Evolutionary conservation across 2,329 filamentous ascomycete genomes (phyloP), one percentile per base, ranked within the genome.

Genomic region (Aspergillus sp.): DNA sequence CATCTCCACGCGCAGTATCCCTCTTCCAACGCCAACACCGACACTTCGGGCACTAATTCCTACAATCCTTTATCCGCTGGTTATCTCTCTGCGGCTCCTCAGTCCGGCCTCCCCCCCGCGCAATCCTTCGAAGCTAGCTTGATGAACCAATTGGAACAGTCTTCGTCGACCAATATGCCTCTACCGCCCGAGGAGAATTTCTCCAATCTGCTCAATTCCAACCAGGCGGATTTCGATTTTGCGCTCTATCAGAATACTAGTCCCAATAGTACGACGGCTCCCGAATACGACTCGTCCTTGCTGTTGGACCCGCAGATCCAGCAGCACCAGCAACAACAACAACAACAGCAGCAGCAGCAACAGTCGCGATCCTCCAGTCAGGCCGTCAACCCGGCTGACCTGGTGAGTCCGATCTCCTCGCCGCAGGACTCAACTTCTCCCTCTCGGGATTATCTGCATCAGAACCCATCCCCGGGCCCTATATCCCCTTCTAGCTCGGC

Each of bases 401-500:
- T 75, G 36, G 65, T 68, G 52, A 71, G 68, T 51, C 68, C 68
- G 45, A 66, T 72, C 43, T 70, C 69, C n/a, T 69, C 70, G 19
- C 66, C 65, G 55, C 78, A 68, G 66, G 73, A 63, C 58, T 75
- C 78, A 26, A 75, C 75, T 8, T 77, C 79, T 47, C 19, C 19
- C 19, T 19, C 19, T 19, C 19, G 19, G 19, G 19, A 19, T 19
- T 19, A 19, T 19, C 19, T 19, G 49, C 72, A 70, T 12, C 57
- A 55, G 42, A 69, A 81, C 59, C 19, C 19, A 2, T 78, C 77
- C 32, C 73, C 71, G 26, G 73, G 72, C 4, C 58, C 79, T 65
- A 67, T 78, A 67, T 58, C 74, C 63, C 80, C 80, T 38, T 78
- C 78, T 3, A 70, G 69, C 49, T 70, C 78, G 41, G 75, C 72